Evolutionary conservation across 2,329 filamentous ascomycete genomes (phyloP), one percentile per base, ranked within the genome.

Genomic region (Shiraia sp.): DNA sequence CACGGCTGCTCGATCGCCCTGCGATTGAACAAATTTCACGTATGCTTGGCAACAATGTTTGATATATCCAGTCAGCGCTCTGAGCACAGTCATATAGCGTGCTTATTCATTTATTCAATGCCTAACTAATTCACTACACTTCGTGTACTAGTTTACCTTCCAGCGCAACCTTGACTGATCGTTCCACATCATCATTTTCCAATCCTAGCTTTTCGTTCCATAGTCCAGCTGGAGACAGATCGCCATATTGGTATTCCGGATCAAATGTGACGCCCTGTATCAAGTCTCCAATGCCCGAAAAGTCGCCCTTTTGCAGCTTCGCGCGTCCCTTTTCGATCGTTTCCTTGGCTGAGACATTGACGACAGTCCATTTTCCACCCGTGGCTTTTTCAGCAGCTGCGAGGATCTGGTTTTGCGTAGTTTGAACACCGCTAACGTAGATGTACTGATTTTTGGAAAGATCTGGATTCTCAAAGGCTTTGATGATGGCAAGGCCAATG

Each of bases 381-480:
- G 77, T 79, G 9, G 74, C 66, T 42, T 77, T 74, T 63, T 87
- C 79, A 2, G 79, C 66, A 0, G 74, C 59, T 10, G 68, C 63
- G 1, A 86, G 57, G 2, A 87, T 64, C 49, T 85, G 73, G 13
- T 79, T 79, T 63, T 85, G 82, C 1, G 77, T 76, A 0, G 77
- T 75, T 22, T 75, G 75, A 51, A 84, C 80, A 0, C 78, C 82
- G 2, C 79, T 75, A 12, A 85, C 67, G 36, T 74, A 75, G 22
- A 87, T 61, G 59, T 82, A 80, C 46, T 78, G 72, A 60, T 86
- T 86, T 25, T 72, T 75, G 0, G 80, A 84, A 42, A 74, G 66
- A 2, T 74, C 71, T 0, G 76, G 72, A 65, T 73, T 55, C 69
- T 69, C 56, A 12, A 86, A 63, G 16, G 81, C 68, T 5, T 74